Evolutionary conservation across 306 rosid species (phyloP).

Genomic region (Arachis hypogaea): DNA sequence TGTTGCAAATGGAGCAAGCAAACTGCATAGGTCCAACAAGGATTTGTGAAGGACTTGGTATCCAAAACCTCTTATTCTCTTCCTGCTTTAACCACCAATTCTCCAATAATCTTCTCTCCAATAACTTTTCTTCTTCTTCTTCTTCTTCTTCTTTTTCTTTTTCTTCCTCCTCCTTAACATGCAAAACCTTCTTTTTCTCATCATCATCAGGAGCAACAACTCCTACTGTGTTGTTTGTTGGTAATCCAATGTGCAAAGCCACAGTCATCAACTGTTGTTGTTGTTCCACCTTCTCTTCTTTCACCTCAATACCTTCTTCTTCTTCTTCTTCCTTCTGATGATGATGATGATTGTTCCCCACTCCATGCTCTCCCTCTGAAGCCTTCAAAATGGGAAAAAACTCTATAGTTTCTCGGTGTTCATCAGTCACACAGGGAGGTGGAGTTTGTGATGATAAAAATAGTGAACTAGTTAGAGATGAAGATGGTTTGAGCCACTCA

Average conservation of each 20-base stretch:
- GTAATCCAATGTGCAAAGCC: constrained; percentile 88
- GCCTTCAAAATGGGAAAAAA: constrained; percentile 63
- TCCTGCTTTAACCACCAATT: constrained; percentile 21
- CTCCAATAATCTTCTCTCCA: too few relatives aligned
- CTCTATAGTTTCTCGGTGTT: constrained; percentile 48
- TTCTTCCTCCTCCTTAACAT: constrained; percentile 49
- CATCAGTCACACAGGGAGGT: constrained; percentile 13
- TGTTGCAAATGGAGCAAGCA: constrained; percentile 88
- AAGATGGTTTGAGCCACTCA: constrained; percentile 89
- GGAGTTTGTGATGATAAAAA: constrained; percentile 36
- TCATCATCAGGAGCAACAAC: not conserved
- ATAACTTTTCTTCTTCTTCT: too few relatives aligned
- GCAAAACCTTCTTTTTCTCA: constrained; percentile 38
- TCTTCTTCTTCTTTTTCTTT: constrained; percentile 41
- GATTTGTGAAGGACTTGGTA: constrained; percentile 90
- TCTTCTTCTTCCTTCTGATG: not conserved
- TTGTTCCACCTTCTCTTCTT: constrained; percentile 60
- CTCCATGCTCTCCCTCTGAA: constrained; percentile 45
- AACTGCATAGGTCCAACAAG: constrained; percentile 98
- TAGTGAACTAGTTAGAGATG: constrained; percentile 41
- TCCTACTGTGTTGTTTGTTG: constrained; percentile 41
- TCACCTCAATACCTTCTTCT: constrained; percentile 52
- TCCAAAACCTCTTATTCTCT: constrained; percentile 78
- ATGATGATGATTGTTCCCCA: not conserved
- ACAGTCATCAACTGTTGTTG: constrained; percentile 46